Evolutionary conservation across 2,329 filamentous ascomycete species (phyloP).

Genomic region (Septoria petroselini): DNA sequence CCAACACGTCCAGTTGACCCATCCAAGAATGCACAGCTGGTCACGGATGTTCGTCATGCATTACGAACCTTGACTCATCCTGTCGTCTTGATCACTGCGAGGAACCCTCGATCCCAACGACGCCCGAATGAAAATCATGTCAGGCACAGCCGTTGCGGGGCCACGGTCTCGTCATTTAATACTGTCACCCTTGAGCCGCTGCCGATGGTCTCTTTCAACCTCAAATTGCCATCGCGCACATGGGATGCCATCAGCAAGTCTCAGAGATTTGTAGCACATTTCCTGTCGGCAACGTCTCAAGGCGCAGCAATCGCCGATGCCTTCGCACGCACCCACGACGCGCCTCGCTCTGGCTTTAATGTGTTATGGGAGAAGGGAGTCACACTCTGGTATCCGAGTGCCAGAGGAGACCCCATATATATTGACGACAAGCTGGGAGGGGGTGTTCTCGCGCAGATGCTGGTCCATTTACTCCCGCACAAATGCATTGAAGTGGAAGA

Average conservation of each 20-base stretch:
- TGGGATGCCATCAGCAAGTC: slow-evolving; percentile 49
- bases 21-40: background rate
- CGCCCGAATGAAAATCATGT: slow-evolving; percentile 20
- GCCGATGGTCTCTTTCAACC: slow-evolving; percentile 61
- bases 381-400: background rate
- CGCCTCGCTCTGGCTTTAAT: slow-evolving; percentile 27
- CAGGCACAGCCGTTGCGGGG: slow-evolving; percentile 43
- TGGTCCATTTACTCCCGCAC: slow-evolving; percentile 39
- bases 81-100: slow-evolving; percentile 54
- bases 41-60: slow-evolving; percentile 6
- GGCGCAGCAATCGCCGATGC: slow-evolving; percentile 37
- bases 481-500: slow-evolving; percentile 45
- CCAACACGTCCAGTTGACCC: background rate
- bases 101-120: slow-evolving; percentile 11
- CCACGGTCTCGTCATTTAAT: slow-evolving; percentile 61
- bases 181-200: slow-evolving; percentile 55
- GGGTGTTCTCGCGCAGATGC: slow-evolving; percentile 34
- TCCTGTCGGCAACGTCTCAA: slow-evolving; percentile 40
- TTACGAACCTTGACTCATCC: slow-evolving; percentile 55
- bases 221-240: slow-evolving; percentile 56
- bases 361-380: slow-evolving; percentile 10
- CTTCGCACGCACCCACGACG: slow-evolving; percentile 34
- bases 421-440: slow-evolving; percentile 4
- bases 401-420: background rate
- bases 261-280: slow-evolving; percentile 50